Percentiles rank a stretch among this genome's conserved stretches.
These are phyloP conservation scores for fission yeast (Schizosaccharomyces pombe) DNA, from an alignment of 805 yeast species.

Conservation along the genomic window DNA sequence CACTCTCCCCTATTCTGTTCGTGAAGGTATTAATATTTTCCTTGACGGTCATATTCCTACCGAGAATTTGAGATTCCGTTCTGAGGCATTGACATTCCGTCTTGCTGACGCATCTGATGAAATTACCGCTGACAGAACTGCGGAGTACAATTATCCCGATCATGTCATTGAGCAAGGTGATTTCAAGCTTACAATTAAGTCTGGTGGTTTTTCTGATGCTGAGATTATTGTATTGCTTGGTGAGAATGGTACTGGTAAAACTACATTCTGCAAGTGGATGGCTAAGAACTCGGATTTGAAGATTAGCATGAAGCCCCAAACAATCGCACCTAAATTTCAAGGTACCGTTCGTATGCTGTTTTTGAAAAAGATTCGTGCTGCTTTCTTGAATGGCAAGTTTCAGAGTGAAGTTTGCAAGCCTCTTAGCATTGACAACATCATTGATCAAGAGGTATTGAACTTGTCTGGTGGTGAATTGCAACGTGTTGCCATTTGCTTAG, in stretches of 20 bases:
- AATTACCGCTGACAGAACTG: constrained; percentile 49
- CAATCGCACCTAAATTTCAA: constrained; percentile 93
- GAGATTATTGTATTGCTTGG: constrained; percentile 99
- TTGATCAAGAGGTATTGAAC: constrained; percentile 93
- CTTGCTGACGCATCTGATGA: constrained; percentile 72
- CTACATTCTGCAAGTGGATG: constrained; percentile 82
- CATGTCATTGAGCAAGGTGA: constrained; percentile 91
- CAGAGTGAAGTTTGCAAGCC: constrained; percentile 97
- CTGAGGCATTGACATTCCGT: constrained; percentile 84
- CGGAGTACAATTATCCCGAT: constrained; percentile 52
- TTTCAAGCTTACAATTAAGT: constrained; percentile 57
- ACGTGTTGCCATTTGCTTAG: constrained; percentile 90
- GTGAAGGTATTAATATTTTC: constrained; percentile 98
- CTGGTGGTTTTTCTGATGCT: constrained; percentile 84
- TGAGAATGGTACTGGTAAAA: constrained; percentile 98
- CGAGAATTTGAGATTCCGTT: constrained; percentile 90
- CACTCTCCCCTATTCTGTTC: constrained; percentile 81
- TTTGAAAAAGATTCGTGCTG: constrained; percentile 84
- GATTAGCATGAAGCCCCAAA: constrained; percentile 96
- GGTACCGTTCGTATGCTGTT: constrained; percentile 97
- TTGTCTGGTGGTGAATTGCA: constrained; percentile 98
- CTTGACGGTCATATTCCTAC: constrained; percentile 94
- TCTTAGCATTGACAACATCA: constrained; percentile 70
- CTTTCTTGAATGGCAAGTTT: constrained; percentile 88
- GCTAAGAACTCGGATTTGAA: constrained; percentile 79